Percentiles rank a stretch among this genome's conserved stretches.
Evolutionary conservation across 108 stramenopile genomes (phyloP).

Genomic region (Skeletonema tropicum): DNA sequence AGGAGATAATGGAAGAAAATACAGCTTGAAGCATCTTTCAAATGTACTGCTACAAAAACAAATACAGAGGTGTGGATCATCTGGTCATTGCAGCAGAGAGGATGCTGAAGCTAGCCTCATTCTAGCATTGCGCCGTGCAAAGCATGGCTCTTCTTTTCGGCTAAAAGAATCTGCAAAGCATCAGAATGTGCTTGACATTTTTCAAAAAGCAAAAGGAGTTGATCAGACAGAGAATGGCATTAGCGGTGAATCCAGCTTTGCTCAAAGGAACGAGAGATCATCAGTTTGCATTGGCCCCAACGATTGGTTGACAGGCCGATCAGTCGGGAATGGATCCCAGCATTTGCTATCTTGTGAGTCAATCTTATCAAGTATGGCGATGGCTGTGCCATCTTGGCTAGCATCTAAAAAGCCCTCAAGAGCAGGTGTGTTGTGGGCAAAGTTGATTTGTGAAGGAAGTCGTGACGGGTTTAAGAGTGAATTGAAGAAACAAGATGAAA

Average conservation of each 20-base stretch:
- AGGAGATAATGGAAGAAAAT: slow-evolving; percentile 64
- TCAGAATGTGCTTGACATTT: slow-evolving; percentile 31
- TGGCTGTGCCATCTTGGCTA: slow-evolving; percentile 75
- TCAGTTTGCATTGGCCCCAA: slow-evolving; percentile 71
- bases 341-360: slow-evolving; percentile 70
- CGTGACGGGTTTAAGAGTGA: slow-evolving; percentile 14
- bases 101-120: slow-evolving; percentile 77
- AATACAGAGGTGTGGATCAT: slow-evolving; percentile 53
- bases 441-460: slow-evolving; percentile 28
- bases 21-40: slow-evolving; percentile 66
- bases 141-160: slow-evolving; percentile 58
- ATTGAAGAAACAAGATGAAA: slow-evolving; percentile 33
- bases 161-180: slow-evolving; percentile 45
- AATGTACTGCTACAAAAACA: slow-evolving; percentile 57
- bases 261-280: slow-evolving; percentile 31
- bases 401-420: slow-evolving; percentile 36
- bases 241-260: slow-evolving; percentile 16
- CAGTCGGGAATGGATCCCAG: slow-evolving; percentile 51
- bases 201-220: slow-evolving; percentile 35
- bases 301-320: slow-evolving; percentile 68
- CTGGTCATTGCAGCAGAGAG: slow-evolving; percentile 80
- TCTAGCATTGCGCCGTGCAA: slow-evolving; percentile 70
- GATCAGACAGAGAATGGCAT: no score
- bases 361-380: slow-evolving; percentile 51
- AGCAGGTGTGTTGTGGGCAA: slow-evolving; percentile 73